Conservation (phyloP, 805 yeast genomes). For the Wickerhamomyces rabaulensis region DNA sequence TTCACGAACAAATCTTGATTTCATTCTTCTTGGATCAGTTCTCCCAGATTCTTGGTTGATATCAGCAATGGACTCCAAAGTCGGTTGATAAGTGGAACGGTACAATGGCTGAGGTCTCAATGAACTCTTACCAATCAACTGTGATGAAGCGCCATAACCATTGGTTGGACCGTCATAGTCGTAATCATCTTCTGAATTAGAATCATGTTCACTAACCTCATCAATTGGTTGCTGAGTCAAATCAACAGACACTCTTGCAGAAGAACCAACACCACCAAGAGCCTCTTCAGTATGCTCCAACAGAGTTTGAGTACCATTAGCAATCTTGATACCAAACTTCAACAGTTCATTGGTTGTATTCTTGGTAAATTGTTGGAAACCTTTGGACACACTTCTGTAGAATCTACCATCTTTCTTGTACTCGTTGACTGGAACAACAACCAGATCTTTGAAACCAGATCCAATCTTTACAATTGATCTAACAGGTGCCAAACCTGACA, state of each 20-base stretch:
- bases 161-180: conserved; percentile 21
- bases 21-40: background rate
- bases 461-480: conserved; percentile 74
- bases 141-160: conserved; percentile 10
- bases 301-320: conserved; percentile 81
- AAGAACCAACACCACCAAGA: conserved; percentile 68
- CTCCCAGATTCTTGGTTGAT: conserved; percentile 6
- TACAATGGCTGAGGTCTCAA: conserved; percentile 13
- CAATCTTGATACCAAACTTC: conserved; percentile 76
- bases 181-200: conserved; percentile 25
- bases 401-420: conserved; percentile 69
- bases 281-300: conserved; percentile 76
- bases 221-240: conserved; percentile 20
- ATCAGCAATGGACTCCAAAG: conserved; percentile 22
- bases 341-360: conserved; percentile 77
- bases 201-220: conserved; percentile 32
- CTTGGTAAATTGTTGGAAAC: conserved; percentile 66
- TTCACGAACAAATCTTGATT: background rate
- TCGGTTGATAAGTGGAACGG: conserved; percentile 22
- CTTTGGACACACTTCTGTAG: conserved; percentile 66
- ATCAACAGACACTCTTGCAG: conserved; percentile 32
- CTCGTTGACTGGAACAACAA: conserved; percentile 69
- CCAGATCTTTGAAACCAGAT: conserved; percentile 67
- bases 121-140: conserved; percentile 22
- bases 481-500: conserved; percentile 82